phyloP scores from a whole-genome alignment of 1,284 basidiomycete genomes.

The Cryptococcus sp. region DNA sequence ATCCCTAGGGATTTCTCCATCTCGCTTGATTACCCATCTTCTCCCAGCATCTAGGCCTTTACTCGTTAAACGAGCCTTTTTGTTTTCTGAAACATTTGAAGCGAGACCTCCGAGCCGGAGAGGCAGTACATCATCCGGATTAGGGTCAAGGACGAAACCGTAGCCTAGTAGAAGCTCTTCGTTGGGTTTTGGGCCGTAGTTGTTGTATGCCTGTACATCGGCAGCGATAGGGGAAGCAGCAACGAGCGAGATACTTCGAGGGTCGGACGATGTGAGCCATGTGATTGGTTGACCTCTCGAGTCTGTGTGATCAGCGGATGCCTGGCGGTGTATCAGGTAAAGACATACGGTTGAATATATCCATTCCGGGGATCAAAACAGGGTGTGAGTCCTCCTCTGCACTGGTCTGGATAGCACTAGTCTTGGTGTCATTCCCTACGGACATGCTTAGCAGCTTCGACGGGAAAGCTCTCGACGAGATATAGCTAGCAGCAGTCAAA shows the following conservation, averaged over 20 bases:
- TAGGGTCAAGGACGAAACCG: slow-evolving; percentile 69
- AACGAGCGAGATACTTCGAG: slow-evolving; percentile 28
- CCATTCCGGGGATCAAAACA: slow-evolving; percentile 77
- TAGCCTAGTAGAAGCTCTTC: slow-evolving; percentile 81
- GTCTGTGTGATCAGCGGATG: slow-evolving; percentile 12
- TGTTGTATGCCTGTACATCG: slow-evolving; percentile 74
- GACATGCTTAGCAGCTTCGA: slow-evolving; percentile 64
- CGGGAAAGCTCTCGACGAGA: slow-evolving; percentile 83
- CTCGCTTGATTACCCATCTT: slow-evolving; percentile 62
- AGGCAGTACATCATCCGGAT: slow-evolving; percentile 78
- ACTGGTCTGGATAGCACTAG: slow-evolving; percentile 15
- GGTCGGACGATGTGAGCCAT: slow-evolving; percentile 61
- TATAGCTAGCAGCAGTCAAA: slow-evolving; percentile 64
- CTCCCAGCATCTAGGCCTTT: slow-evolving; percentile 36
- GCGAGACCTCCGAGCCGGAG: slow-evolving; percentile 59
- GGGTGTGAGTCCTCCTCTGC: slow-evolving; percentile 57
- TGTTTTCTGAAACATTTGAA: slow-evolving; percentile 16
- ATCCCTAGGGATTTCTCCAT: slow-evolving; percentile 55
- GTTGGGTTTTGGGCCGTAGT: slow-evolving; percentile 61
- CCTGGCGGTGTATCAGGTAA: background rate
- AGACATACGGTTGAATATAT: slow-evolving; percentile 68
- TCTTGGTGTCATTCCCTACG: slow-evolving; percentile 8
- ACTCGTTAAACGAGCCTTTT: slow-evolving; percentile 14
- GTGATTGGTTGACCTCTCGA: slow-evolving; percentile 64
- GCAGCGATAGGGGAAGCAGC: slow-evolving; percentile 39